These are phyloP conservation scores for Capronia epimyces DNA, from an alignment of 2,329 filamentous ascomycete genomes.

Conservation along the genomic window DNA sequence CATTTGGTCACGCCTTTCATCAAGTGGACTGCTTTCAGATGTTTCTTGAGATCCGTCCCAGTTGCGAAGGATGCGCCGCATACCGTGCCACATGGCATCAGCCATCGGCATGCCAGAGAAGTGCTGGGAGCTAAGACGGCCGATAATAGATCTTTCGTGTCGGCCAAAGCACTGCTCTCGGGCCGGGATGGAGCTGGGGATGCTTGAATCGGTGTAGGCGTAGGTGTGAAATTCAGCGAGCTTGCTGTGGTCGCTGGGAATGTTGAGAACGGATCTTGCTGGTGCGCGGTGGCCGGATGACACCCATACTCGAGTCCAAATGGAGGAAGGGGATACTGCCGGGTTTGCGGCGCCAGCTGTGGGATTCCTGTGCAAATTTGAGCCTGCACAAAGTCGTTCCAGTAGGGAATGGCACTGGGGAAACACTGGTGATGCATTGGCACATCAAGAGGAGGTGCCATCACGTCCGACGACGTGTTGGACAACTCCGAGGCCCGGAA, in stretches of 20 bases:
- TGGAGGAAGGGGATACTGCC: conserved; percentile 19
- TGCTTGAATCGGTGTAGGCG: too few species aligned
- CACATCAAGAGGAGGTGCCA: conserved; percentile 19
- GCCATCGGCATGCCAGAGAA: conserved; percentile 26
- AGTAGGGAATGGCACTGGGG: conserved; percentile 14
- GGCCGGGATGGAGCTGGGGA: not conserved
- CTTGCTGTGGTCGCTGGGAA: not conserved
- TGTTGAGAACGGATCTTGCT: conserved; percentile 4
- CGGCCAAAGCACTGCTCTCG: not conserved
- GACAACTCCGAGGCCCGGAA: conserved; percentile 5
- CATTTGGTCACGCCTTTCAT: conserved; percentile 27
- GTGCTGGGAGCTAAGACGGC: conserved; percentile 14
- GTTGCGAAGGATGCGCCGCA: conserved; percentile 27
- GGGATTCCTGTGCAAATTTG: conserved; percentile 19
- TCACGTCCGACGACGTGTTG: conserved; percentile 1
- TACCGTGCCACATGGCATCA: conserved; percentile 29
- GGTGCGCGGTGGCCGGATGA: conserved; percentile 24
- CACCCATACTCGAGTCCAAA: conserved; percentile 22
- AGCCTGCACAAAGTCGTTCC: conserved; percentile 11
- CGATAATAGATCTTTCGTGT: conserved; percentile 11
- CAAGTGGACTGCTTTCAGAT: conserved; percentile 27
- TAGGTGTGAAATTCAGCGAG: not conserved
- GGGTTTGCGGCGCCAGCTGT: conserved; percentile 8
- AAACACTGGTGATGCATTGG: conserved; percentile 28
- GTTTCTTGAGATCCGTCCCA: conserved; percentile 28